Evolutionary conservation across 2,329 filamentous ascomycete species (phyloP), one percentile per base, ranked within the genome.

Genomic region (Ophiostoma novo-ulmi): DNA sequence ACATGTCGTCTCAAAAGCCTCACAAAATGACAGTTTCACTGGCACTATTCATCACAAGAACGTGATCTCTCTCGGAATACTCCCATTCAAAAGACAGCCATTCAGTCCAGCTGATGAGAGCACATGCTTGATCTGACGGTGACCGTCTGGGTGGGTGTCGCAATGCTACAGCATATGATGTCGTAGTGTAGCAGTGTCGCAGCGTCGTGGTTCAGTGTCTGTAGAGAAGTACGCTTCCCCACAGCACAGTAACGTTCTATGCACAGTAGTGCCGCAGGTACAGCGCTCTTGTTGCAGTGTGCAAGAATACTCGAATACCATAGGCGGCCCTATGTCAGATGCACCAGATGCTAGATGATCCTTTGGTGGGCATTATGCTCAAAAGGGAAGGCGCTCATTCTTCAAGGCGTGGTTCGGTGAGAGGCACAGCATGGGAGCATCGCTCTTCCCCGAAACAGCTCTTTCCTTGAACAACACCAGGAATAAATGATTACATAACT

Each of bases 311-410:
- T 48, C 44, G 17, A 48, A 6, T 20, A 20, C 17, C 5, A 48
- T 48, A 48, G 44, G 44, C 44, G 48, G 48, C 52, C 52, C 17
- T 58, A n/a, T 22, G 5, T 8, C 7, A 58, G 48, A 26, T 26
- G 22, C n/a, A 10, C 22, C n/a, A 13, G 22, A 58, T 26, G 52
- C 52, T 10, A 13, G 52, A 58, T 58, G n/a, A 58, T 58, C 52
- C 52, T 58, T 58, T 26, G 52, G 52, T 10, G 52, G 52, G 52
- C 2, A 1, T 58, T 58, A 14, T 31, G 22, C 52, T 58, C 52
- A 58, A 58, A 58, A 58, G 52, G 52, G 52, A 58, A 58, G 52
- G 52, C 52, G 52, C 52, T 31, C n/a, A 26, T 58, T 2, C 52
- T 58, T 48, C 8, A 14, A 14, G 8, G 17, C 8, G 52, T n/a